Evolutionary conservation across 192 early-diverging fungal species (phyloP), one percentile per base, ranked within the genome.

Genomic region (Gigaspora rosea): DNA sequence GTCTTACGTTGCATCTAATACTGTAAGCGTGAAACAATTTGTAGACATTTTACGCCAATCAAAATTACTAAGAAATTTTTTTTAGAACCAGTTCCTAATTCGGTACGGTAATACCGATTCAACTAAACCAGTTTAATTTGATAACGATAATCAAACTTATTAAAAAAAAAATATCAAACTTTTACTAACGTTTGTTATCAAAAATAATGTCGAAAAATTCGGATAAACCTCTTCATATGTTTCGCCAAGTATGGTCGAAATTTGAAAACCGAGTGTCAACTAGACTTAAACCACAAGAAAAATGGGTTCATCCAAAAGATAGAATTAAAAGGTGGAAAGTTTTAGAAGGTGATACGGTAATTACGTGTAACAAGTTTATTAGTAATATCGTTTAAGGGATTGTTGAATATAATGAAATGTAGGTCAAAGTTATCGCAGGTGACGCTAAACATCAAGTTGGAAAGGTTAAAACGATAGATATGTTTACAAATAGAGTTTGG

Each of bases 241-340:
- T 56, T n/a, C 10, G 74, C 18, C 36, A 76, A 54, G 46, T 36
- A 22, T 76, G 74, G 74, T 66, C 74, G 7, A 76, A 76, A 54
- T 76, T 76, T 48, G 33, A 65, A 41, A 20, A 12, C 18, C 35
- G 48, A n/a, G 6, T 46, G 18, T 18, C 18, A 2, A 64, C 16
- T 4, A 41, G 27, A 13, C 8, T 12, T 49, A 6, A 49, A 0
- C 41, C 47, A 50, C 27, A 27, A 65, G 9, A 47, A 59, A 52
- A 73, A 6, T 76, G 74, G 74, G 63, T 66, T 49, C 74, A 76
- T 52, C 74, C 74, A 65, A 76, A 52, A 35, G 62, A 76, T 54
- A 64, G 74, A 52, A 66, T 76, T 32, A 22, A 10, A 13, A n/a
- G 32, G 36, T 76, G 74, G 74, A 76, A 76, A 46, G 65, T 76